A percentile compares a stretch with the other conserved stretches of the same genome.
Conservation (phyloP, 1,284 basidiomycete genomes). For the Bondarzewia mesenterica region DNA sequence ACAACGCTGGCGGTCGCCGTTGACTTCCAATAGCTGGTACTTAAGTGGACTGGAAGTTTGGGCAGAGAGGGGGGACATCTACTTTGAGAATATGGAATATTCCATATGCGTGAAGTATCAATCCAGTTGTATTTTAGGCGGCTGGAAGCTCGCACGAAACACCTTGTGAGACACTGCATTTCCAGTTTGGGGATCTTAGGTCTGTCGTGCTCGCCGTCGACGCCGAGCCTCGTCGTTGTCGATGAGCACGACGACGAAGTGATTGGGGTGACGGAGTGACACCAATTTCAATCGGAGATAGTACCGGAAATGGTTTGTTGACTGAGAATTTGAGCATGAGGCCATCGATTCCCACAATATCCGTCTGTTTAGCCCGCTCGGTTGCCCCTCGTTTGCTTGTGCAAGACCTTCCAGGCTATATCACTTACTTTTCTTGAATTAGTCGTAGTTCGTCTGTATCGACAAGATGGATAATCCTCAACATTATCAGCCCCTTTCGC, state of each 20-base stretch:
- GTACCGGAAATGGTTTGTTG: conserved; percentile 1
- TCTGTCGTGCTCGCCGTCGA: too few relatives aligned
- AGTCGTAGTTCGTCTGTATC: conserved; percentile 9
- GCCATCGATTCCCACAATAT: conserved; percentile 7
- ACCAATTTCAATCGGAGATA: conserved; percentile 3
- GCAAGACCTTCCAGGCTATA: conserved; percentile 12
- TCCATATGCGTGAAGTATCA: too few relatives aligned
- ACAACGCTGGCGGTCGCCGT: too few relatives aligned
- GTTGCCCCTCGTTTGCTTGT: not conserved
- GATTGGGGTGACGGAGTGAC: not conserved
- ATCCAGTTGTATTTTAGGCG: too few relatives aligned
- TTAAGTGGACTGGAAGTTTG: too few relatives aligned
- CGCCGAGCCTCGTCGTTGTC: too few relatives aligned
- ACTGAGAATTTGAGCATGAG: conserved; percentile 2
- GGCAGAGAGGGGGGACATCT: too few relatives aligned
- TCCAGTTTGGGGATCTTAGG: too few relatives aligned
- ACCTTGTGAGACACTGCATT: too few relatives aligned
- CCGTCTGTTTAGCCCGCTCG: conserved; percentile 1
- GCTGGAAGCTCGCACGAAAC: too few relatives aligned
- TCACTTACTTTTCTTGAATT: conserved; percentile 17
- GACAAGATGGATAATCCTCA: conserved; percentile 63
- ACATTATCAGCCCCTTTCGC: conserved; percentile 71
- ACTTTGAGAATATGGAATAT: too few relatives aligned
- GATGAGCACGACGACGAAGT: not conserved
- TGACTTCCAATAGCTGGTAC: too few relatives aligned